Evolutionary conservation across 1,139 yeast genomes (phyloP), one percentile per base, ranked within the genome.

Genomic region (Magnusiomyces tetraspermus): DNA sequence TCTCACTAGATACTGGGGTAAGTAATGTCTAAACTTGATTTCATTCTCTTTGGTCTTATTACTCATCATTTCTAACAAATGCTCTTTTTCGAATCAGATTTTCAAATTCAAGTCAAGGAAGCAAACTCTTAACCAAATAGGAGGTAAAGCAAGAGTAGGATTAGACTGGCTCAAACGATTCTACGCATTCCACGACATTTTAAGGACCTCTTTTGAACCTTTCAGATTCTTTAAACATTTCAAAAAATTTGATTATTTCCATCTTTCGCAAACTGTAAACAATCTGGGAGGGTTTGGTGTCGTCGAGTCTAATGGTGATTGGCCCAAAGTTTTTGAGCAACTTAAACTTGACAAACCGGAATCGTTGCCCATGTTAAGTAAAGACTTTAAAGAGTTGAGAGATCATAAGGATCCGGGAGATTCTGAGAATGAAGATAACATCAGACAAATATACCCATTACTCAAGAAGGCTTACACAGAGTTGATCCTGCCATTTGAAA

Each of bases 51-150:
- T 28, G 23, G 13, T 28, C 10, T 21, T 22, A 42, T 42, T 42
- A 15, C n/a, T 13, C 23, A 42, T 22, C 21, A 21, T 42, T 22
- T n/a, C n/a, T 40, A 17, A 3, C 24, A 40, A 3, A 23, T n/a
- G 21, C 23, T 11, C 22, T 22, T 6, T n/a, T 3, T 1, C n/a
- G 22, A 22, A 31, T 38, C 21, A 64, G 63, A 58, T 60, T 26
- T 71, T 71, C 58, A 60, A 59, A 72, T 82, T 85, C 60, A 75
- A 75, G 51, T 73, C 86, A 2, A 74, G 82, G 43, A 70, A 73
- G 49, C 86, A 81, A 63, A 66, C 71, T 15, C 67, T 80, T 56
- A 72, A 73, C 56, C 70, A 77, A 10, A 65, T 71, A 68, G 73
- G 71, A 22, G 73, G 70, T 0, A 56, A 66, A 19, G 64, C 72